Evolutionary conservation across 768 basidiomycete genomes (phyloP).

Genomic region (Zangia roseola): DNA sequence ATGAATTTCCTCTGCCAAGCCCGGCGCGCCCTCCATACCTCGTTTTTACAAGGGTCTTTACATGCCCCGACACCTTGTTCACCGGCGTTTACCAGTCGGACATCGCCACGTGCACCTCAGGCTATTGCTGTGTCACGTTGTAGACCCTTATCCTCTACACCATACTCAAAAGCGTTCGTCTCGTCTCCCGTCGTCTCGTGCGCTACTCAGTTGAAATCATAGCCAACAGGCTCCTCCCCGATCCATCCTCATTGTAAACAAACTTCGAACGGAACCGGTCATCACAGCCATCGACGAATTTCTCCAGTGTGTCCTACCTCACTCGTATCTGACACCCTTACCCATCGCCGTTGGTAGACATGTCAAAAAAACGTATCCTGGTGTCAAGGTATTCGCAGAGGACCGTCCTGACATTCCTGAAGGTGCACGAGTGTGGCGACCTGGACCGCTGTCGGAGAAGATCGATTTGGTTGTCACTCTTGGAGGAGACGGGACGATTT

Average conservation of each 20-base stretch:
- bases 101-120: background rate
- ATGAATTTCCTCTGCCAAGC: slow-evolving; percentile 23
- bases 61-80: slow-evolving; percentile 1
- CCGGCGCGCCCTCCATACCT: slow-evolving; percentile 21
- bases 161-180: slow-evolving; percentile 23
- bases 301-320: slow-evolving; percentile 49
- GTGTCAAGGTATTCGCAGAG: slow-evolving; percentile 64
- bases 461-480: slow-evolving; percentile 89
- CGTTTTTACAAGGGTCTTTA: slow-evolving; percentile 14
- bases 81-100: background rate
- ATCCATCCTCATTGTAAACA: slow-evolving; percentile 76
- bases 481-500: slow-evolving; percentile 93
- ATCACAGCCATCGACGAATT: slow-evolving; percentile 74
- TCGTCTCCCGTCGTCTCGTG: slow-evolving; percentile 3
- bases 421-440: slow-evolving; percentile 61
- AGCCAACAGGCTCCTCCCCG: slow-evolving; percentile 44
- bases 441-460: slow-evolving; percentile 51
- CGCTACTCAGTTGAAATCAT: slow-evolving; percentile 26
- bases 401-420: slow-evolving; percentile 64
- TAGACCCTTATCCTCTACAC: slow-evolving; percentile 15
- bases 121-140: background rate
- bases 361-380: slow-evolving; percentile 55
- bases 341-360: slow-evolving; percentile 42
- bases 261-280: slow-evolving; percentile 74
- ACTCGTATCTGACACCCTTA: background rate